These are phyloP conservation scores for Apophysomyces variabilis DNA, from an alignment of 371 early-diverging fungal genomes.

Conservation along the genomic window DNA sequence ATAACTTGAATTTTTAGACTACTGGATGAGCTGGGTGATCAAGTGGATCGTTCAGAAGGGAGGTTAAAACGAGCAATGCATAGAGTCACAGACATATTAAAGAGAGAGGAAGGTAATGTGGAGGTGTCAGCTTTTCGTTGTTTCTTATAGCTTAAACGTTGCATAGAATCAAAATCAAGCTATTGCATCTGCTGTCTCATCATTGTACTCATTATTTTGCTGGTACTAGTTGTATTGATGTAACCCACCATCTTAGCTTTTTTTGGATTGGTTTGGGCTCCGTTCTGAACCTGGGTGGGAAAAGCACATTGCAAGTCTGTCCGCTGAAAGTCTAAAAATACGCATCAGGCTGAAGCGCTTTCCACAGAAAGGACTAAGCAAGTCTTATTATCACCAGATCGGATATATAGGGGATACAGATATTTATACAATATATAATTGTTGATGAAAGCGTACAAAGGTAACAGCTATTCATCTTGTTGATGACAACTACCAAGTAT, in stretches of 20 bases:
- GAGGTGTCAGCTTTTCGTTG: neutral
- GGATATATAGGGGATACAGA: too few species aligned
- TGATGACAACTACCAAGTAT: too few species aligned
- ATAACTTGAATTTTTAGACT: conserved; percentile 31
- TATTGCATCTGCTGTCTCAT: conserved; percentile 68
- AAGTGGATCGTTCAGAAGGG: conserved; percentile 59
- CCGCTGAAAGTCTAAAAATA: too few species aligned
- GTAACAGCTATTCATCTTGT: too few species aligned
- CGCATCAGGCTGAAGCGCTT: too few species aligned
- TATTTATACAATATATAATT: too few species aligned
- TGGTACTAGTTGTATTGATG: conserved; percentile 57
- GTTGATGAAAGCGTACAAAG: too few species aligned
- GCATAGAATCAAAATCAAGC: conserved; percentile 59
- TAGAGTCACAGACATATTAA: conserved; percentile 57
- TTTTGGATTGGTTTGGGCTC: neutral
- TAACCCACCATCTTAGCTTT: conserved; percentile 18
- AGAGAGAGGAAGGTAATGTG: conserved; percentile 63
- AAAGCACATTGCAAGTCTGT: neutral
- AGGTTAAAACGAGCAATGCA: conserved; percentile 59
- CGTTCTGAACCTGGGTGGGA: conserved; percentile 2
- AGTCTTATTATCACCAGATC: too few species aligned
- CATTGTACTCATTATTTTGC: conserved; percentile 58
- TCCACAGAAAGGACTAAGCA: too few species aligned
- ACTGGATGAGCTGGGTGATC: conserved; percentile 64
- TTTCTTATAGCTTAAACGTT: neutral